Percentiles rank a stretch among this genome's conserved stretches.
These are phyloP conservation scores for Pleurotus tuoliensis DNA, from an alignment of 768 basidiomycete genomes.

Conservation along the genomic window DNA sequence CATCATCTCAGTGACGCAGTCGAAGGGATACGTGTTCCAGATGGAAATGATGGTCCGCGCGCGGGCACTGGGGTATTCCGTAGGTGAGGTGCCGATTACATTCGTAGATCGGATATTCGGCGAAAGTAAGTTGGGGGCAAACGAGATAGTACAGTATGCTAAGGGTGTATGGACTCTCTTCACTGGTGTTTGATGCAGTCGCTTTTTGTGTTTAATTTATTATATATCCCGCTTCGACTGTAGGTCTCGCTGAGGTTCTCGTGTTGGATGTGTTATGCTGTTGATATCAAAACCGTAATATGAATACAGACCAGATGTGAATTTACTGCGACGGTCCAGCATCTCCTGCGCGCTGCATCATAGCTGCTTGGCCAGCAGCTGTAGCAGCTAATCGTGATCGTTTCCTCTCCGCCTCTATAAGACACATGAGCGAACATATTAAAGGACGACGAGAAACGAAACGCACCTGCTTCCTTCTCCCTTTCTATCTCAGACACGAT, in stretches of 20 bases:
- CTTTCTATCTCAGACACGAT: constrained; percentile 93
- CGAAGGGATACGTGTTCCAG: constrained; percentile 93
- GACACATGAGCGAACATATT: constrained; percentile 7
- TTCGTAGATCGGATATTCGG: constrained; percentile 94
- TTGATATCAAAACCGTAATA: too few relatives aligned
- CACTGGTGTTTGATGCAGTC: constrained; percentile 49
- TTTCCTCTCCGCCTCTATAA: constrained; percentile 90
- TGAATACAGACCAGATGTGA: background rate
- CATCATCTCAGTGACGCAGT: constrained; percentile 80
- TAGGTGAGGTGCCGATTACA: constrained; percentile 91
- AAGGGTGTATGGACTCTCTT: constrained; percentile 85
- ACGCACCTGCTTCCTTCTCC: constrained; percentile 92
- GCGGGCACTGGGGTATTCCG: constrained; percentile 73
- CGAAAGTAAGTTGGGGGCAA: constrained; percentile 86
- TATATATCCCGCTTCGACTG: background rate
- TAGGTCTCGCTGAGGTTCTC: too few relatives aligned
- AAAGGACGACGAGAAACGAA: background rate
- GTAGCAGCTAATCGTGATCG: constrained; percentile 87
- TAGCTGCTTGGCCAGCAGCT: constrained; percentile 86
- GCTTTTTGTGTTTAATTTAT: background rate
- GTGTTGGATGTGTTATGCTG: too few relatives aligned
- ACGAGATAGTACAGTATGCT: constrained; percentile 83
- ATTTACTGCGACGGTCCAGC: constrained; percentile 11
- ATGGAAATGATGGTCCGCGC: constrained; percentile 99
- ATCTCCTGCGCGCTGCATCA: constrained; percentile 57